phyloP scores from a whole-genome alignment of 116 monocot genomes.

The Iris pallida region DNA sequence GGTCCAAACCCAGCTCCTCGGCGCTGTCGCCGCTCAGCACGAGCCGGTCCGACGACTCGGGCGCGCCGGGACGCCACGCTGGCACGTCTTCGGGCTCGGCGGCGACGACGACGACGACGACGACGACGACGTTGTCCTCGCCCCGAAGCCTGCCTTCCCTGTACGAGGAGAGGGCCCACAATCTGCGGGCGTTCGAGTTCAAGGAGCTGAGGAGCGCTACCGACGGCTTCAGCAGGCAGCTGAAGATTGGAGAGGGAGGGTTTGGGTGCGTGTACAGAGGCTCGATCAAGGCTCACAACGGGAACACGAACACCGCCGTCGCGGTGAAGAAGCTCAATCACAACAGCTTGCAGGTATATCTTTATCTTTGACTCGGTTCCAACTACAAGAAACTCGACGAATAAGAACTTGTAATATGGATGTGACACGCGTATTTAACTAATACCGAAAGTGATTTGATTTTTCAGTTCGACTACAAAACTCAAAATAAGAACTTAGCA shows the following conservation, averaged over 20 bases:
- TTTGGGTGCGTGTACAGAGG: conserved; percentile 75
- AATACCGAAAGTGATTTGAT: too few relatives aligned
- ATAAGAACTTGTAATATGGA: too few relatives aligned
- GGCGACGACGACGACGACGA: neutral
- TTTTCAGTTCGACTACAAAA: too few relatives aligned
- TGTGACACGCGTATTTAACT: too few relatives aligned
- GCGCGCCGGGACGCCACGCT: conserved; percentile 7
- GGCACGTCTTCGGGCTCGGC: conserved; percentile 31
- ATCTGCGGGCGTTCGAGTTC: conserved; percentile 51
- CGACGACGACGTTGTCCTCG: conserved; percentile 9
- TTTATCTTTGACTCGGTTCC: too few relatives aligned
- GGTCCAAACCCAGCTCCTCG: too few relatives aligned
- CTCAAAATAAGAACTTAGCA: too few relatives aligned
- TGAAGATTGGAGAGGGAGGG: conserved; percentile 78
- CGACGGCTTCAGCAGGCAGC: conserved; percentile 59
- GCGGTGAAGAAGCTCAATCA: conserved; percentile 68
- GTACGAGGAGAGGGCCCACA: conserved; percentile 60
- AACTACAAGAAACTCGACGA: too few relatives aligned
- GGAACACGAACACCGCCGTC: conserved; percentile 31
- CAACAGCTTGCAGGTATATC: conserved; percentile 54
- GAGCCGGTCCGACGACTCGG: conserved; percentile 21
- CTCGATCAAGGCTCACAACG: conserved; percentile 25
- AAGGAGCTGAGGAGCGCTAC: conserved; percentile 61
- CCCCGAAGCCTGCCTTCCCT: conserved; percentile 41
- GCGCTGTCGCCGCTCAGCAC: neutral